Conservation (phyloP, 2,329 filamentous ascomycete genomes). For the Blastomyces gilchristii region DNA sequence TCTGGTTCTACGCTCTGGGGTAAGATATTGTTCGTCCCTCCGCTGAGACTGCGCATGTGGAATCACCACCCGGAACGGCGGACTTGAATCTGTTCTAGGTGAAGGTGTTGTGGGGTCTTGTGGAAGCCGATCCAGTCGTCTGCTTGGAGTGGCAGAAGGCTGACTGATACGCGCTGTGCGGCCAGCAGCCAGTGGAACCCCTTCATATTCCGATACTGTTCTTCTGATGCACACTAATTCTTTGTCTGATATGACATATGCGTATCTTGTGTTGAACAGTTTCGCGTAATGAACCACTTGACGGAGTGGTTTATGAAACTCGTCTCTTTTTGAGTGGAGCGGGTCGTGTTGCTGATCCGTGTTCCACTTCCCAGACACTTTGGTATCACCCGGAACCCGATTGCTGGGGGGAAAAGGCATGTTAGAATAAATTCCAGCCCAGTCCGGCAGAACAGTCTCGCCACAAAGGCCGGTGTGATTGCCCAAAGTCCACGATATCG, state of each 20-base stretch:
- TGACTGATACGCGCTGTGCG: not conserved
- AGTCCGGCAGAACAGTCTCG: slow-evolving; percentile 4
- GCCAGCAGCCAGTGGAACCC: not conserved
- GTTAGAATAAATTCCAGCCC: slow-evolving; percentile 8
- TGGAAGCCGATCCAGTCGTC: not conserved
- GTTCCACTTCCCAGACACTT: slow-evolving; percentile 9
- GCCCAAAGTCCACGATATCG: slow-evolving; percentile 4
- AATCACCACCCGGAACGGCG: slow-evolving; percentile 1
- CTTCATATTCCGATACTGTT: slow-evolving; percentile 7
- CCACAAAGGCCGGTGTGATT: not conserved
- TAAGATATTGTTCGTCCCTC: not conserved
- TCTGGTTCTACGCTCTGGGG: no score
- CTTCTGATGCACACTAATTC: slow-evolving; percentile 7
- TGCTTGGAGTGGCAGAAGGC: not conserved
- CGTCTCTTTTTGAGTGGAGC: not conserved
- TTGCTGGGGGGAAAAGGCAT: not conserved
- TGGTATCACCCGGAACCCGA: slow-evolving; percentile 7
- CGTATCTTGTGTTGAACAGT: slow-evolving; percentile 6
- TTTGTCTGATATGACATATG: slow-evolving; percentile 8
- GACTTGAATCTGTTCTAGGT: slow-evolving; percentile 1
- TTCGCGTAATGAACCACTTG: slow-evolving; percentile 9
- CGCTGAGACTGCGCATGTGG: not conserved
- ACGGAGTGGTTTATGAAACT: slow-evolving; percentile 7
- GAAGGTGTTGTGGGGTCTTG: slow-evolving; percentile 3
- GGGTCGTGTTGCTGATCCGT: not conserved